Conservation (phyloP, 2,329 filamentous ascomycete genomes). For the Claviceps sp. region DNA sequence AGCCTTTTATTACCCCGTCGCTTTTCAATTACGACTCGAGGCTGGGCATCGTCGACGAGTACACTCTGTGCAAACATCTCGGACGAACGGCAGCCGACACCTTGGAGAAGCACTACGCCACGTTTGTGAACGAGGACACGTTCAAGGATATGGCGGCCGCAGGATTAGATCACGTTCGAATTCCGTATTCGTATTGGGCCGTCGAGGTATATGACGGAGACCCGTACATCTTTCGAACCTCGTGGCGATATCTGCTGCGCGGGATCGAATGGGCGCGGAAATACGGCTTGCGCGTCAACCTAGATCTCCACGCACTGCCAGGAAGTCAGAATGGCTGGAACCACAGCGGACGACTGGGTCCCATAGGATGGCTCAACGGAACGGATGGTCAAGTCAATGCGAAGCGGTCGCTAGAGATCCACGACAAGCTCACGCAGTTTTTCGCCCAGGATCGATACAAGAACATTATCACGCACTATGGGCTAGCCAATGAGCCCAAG, state of each 20-base stretch:
- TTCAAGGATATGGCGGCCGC: slow-evolving; percentile 76
- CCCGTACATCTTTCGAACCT: slow-evolving; percentile 73
- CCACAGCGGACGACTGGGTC: slow-evolving; percentile 73
- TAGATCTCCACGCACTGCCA: slow-evolving; percentile 83
- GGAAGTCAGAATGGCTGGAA: slow-evolving; percentile 98
- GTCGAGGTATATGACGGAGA: slow-evolving; percentile 74
- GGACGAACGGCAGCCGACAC: slow-evolving; percentile 52
- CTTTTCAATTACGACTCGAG: slow-evolving; percentile 58
- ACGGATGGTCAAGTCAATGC: slow-evolving; percentile 66
- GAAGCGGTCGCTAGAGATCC: slow-evolving; percentile 72
- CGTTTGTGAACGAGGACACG: slow-evolving; percentile 72
- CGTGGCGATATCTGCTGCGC: slow-evolving; percentile 87
- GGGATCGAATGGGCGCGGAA: slow-evolving; percentile 90
- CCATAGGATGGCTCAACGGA: slow-evolving; percentile 84
- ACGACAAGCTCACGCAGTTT: slow-evolving; percentile 77
- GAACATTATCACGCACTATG: slow-evolving; percentile 86
- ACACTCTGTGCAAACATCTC: slow-evolving; percentile 59
- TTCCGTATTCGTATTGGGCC: slow-evolving; percentile 92
- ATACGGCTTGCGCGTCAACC: slow-evolving; percentile 80
- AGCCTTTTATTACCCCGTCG: slow-evolving; percentile 92
- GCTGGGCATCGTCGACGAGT: slow-evolving; percentile 73
- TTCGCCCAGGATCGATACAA: slow-evolving; percentile 89
- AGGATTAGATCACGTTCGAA: slow-evolving; percentile 92
- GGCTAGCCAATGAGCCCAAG: slow-evolving; percentile 83
- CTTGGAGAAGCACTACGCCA: slow-evolving; percentile 84